Evolutionary conservation across 495 filamentous ascomycete genomes (phyloP), one percentile per base, ranked within the genome.

Genomic region (Penicillium cinerascens): DNA sequence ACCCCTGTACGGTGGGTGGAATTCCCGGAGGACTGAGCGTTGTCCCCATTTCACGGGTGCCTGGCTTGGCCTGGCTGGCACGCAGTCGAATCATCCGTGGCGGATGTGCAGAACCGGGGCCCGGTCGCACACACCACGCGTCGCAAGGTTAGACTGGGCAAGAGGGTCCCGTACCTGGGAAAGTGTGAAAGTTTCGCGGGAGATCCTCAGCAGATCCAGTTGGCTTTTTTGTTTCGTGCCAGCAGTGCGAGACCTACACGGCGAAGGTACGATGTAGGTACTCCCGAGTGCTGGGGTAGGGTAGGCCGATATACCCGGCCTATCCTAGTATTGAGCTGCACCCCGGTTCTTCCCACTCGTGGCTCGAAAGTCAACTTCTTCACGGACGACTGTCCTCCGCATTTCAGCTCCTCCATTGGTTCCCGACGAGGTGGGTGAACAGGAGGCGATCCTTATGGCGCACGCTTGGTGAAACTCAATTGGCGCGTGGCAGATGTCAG

Each of bases 151-250:
- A 13, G 35, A 37, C 11, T 23, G 6, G 54, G 54, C 46, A 55
- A 58, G 52, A 59, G 58, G 58, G 55, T 52, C 58, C 52, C 61
- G 55, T 64, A 48, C 49, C 60, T 61, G 54, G 56, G 45, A 44
- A 23, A n/a, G n/a, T 23, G 22, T 17, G 44, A 66, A 72, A 72
- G 63, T 60, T 67, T 70, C 65, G 58, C 71, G 71, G 71, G 71
- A 72, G 71, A 74, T 74, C 71, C 71, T 61, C 66, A 60, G 66
- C 57, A 71, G 71, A 72, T 72, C 71, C 52, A 68, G 61, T 33
- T 13, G 29, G 3, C 29, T 10, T 33, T 21, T 27, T n/a, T n/a
- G n/a, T n/a, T n/a, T n/a, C n/a, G n/a, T 20, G 33, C 18, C 16
- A 42, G 33, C 47, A 4, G 36, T 22, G 22, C 22, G 2, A 23